A percentile compares a stretch with the other conserved stretches of the same genome.
These are phyloP conservation scores for Triticum timopheevii DNA, from an alignment of 176 grass and related monocot genomes.

Conservation along the genomic window DNA sequence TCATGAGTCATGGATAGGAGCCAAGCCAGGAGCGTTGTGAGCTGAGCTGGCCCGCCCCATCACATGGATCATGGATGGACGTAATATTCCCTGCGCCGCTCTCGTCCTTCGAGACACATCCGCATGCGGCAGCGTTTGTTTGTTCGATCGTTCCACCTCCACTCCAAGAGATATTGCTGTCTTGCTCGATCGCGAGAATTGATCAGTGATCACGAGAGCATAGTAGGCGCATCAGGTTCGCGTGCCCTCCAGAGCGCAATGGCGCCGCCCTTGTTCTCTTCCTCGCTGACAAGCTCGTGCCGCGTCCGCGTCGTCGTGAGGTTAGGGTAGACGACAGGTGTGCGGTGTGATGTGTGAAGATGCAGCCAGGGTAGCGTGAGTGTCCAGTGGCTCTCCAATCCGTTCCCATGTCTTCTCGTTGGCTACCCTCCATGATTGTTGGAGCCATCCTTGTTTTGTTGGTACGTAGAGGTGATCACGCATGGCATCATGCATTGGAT, in stretches of 20 bases:
- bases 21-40: constrained; percentile 11
- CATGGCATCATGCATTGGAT: constrained; percentile 24
- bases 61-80: constrained; percentile 32
- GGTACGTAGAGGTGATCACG: not conserved
- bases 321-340: not conserved
- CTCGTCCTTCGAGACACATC: constrained; percentile 15
- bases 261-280: constrained; percentile 1
- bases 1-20: not conserved
- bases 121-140: not conserved
- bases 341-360: not conserved
- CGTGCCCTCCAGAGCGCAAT: constrained; percentile 20
- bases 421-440: constrained; percentile 43
- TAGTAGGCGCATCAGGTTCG: constrained; percentile 15
- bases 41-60: constrained; percentile 16
- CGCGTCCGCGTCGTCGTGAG: constrained; percentile 17
- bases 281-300: not conserved
- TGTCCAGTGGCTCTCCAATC: constrained; percentile 17
- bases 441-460: constrained; percentile 30
- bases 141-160: not conserved
- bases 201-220: constrained; percentile 39
- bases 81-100: constrained; percentile 32
- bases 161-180: constrained; percentile 16
- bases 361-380: constrained; percentile 37
- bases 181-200: constrained; percentile 12
- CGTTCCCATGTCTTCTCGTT: constrained; percentile 21